These are phyloP conservation scores for Hymenoscyphus fructigenus DNA, from an alignment of 2,329 filamentous ascomycete species.

Conservation along the genomic window DNA sequence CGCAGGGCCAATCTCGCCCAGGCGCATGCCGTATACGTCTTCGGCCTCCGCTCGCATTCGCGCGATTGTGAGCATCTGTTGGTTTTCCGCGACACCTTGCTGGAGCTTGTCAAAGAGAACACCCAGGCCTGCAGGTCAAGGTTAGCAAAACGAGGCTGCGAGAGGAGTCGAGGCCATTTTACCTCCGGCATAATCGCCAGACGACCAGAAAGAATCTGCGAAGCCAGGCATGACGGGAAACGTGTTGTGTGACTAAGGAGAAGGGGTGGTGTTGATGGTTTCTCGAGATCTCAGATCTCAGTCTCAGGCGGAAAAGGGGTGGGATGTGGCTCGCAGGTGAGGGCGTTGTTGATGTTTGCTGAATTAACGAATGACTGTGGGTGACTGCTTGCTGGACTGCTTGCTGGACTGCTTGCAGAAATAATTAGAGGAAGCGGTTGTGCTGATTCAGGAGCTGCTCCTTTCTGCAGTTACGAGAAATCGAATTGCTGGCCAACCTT, in stretches of 20 bases:
- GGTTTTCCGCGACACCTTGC: constrained; percentile 92
- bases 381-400: neutral
- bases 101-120: constrained; percentile 96
- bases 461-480: neutral
- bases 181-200: constrained; percentile 90
- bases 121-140: constrained; percentile 62
- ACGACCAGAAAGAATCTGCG: constrained; percentile 94
- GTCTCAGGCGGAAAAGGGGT: neutral
- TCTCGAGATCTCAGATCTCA: neutral
- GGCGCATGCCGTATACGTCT: constrained; percentile 77
- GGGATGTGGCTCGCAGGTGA: neutral
- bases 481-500: neutral
- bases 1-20: constrained; percentile 77
- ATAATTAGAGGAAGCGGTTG: neutral
- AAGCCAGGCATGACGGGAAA: constrained; percentile 75
- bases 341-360: constrained; percentile 1
- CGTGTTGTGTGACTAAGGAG: constrained; percentile 13
- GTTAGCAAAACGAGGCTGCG: constrained; percentile 17
- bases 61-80: constrained; percentile 87
- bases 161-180: constrained; percentile 36
- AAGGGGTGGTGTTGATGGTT: constrained; percentile 3
- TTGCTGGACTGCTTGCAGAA: neutral
- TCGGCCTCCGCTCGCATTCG: constrained; percentile 95
- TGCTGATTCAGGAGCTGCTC: constrained; percentile 7
- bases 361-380: constrained; percentile 18